These are phyloP conservation scores for Pythium insidiosum DNA, from an alignment of 352 stramenopile genomes.

Conservation along the genomic window DNA sequence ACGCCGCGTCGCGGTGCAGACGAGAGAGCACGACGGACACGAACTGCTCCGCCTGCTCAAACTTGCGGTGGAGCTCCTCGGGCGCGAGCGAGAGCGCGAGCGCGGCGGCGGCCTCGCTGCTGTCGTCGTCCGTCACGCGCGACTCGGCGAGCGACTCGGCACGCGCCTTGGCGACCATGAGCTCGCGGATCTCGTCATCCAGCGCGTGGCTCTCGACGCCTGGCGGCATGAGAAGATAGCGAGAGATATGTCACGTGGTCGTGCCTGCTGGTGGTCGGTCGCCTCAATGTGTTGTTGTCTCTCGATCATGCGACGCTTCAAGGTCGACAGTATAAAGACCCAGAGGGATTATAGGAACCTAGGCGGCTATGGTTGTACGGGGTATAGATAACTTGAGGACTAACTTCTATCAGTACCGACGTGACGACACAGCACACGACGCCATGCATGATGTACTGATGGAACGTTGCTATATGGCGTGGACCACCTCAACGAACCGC, in stretches of 20 bases:
- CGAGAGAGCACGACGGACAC: conserved; percentile 46
- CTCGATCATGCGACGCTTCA: conserved; percentile 8
- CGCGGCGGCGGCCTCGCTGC: background rate
- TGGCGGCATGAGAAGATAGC: background rate
- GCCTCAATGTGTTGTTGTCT: too few species aligned
- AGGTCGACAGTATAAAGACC: conserved; percentile 2
- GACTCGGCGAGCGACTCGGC: background rate
- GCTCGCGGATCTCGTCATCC: conserved; percentile 26
- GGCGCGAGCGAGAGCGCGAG: conserved; percentile 7
- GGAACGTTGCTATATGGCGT: background rate
- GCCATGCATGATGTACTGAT: too few species aligned
- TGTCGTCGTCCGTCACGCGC: background rate
- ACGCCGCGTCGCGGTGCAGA: conserved; percentile 36
- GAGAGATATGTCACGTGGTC: too few species aligned
- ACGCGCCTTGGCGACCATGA: conserved; percentile 12
- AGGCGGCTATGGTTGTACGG: too few species aligned
- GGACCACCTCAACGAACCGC: conserved; percentile 2
- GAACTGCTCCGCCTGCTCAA: conserved; percentile 45
- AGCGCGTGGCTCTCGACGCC: background rate
- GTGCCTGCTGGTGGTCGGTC: too few species aligned
- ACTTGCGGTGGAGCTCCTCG: conserved; percentile 10
- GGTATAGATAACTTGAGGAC: too few species aligned
- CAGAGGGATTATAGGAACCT: background rate
- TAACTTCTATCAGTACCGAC: background rate
- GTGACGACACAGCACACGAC: too few species aligned